Base-by-base conservation (phyloP, 257 asterid species). In the Nicotiana undulata region DNA sequence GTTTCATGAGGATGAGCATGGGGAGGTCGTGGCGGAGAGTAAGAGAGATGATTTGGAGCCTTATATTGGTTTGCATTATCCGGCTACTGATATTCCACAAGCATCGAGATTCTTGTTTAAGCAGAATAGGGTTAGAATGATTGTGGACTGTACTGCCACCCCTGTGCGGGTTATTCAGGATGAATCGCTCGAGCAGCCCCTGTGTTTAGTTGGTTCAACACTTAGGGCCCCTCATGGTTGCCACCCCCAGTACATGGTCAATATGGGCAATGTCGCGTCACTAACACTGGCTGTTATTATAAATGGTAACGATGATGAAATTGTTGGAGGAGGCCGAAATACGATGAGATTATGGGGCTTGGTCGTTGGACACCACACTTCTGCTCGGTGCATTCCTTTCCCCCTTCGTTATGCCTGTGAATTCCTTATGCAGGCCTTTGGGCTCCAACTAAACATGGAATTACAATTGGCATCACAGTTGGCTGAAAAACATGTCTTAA, bases 1-100 rank as follows among this genome's bases (percentile, higher is more conserved):
- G 88, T 90, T 90, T 81, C 94, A 90, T 46, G 92, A 89, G 44
- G 93, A 90, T 76, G 90, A 90, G 77, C 92, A 90, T 11, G 94
- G 94, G 56, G 94, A 90, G 82, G 92, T 90, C 24, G 90, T 88
- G 82, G 88, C 92, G 0, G 92, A 90, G 85, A 85, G 88, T 80
- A 85, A 76, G 81, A 84, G 93, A 37, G 80, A 81, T 0, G 92
- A 90, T 81, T 83, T 90, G 51, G 93, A 88, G 49, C 92, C 92
- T 9, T 90, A 90, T 82, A 61, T 88, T 24, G 92, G 93, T 53
- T 85, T 88, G 83, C 93, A 88, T 79, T 89, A 89, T 66, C 93
- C 93, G 24, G 86, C 93, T 64, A 88, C 93, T 0, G 91, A 89
- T 68, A 89, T 89, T 53, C 93, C 93, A 0, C 93, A 89, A 82